Conservation (phyloP, 2,329 filamentous ascomycete genomes). For the Pyrenochaeta sp. region DNA sequence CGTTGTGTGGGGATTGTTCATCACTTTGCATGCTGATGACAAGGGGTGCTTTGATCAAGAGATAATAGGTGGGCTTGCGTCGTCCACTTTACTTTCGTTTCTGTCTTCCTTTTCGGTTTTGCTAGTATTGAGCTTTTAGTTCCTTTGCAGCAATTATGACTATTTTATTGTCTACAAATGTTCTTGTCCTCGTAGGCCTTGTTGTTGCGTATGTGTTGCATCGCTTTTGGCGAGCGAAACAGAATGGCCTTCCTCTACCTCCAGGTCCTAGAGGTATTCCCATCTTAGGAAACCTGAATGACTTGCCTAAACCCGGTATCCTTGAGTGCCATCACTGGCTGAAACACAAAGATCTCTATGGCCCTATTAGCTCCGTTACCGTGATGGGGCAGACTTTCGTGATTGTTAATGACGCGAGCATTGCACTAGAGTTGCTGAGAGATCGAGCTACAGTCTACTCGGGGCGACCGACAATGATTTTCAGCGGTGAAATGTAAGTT, state of each 20-base stretch:
- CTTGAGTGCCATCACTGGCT: conserved; percentile 56
- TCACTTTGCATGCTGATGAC: no score
- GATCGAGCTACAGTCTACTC: conserved; percentile 31
- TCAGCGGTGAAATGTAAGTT: conserved; percentile 35
- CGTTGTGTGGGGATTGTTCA: no score
- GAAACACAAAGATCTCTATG: conserved; percentile 51
- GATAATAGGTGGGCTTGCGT: no score
- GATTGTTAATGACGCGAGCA: conserved; percentile 38
- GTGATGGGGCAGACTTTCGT: conserved; percentile 40
- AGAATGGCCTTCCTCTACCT: conserved; percentile 45
- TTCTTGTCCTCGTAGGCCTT: no score
- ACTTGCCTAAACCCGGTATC: conserved; percentile 54
- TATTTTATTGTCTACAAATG: no score
- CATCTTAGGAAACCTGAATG: conserved; percentile 60
- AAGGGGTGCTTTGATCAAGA: no score
- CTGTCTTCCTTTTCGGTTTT: no score
- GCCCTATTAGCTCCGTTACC: conserved; percentile 42
- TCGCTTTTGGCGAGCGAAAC: not conserved
- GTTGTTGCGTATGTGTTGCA: not conserved
- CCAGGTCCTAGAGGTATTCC: conserved; percentile 61
- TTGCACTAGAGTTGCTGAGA: conserved; percentile 35
- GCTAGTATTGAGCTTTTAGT: no score
- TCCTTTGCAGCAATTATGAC: no score
- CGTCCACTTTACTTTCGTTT: no score
- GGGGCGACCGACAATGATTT: conserved; percentile 31